Conservation (phyloP, 768 basidiomycete species). For the Lanmaoa pseudosensibilis region DNA sequence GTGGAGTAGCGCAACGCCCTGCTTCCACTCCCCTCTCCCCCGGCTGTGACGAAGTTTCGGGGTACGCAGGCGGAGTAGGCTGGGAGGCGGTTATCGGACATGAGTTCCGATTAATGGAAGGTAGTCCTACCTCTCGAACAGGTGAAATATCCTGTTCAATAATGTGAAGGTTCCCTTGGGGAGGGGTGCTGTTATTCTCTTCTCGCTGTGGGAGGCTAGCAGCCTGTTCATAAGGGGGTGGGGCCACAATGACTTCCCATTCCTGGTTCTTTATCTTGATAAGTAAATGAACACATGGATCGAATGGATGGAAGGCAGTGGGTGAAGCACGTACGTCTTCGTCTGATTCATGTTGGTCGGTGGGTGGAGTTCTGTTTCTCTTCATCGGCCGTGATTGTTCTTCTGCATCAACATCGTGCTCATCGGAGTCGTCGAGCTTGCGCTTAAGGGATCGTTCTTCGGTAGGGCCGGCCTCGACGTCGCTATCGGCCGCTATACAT, state of each 20-base stretch:
- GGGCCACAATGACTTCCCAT: conserved; percentile 35
- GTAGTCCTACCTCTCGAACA: conserved; percentile 16
- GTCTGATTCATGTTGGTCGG: conserved; percentile 28
- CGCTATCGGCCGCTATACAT: conserved; percentile 32
- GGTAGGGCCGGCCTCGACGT: conserved; percentile 27
- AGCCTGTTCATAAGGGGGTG: conserved; percentile 29
- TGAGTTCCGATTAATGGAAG: not conserved
- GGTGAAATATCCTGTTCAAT: conserved; percentile 4
- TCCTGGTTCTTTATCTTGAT: conserved; percentile 28
- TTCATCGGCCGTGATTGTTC: conserved; percentile 29
- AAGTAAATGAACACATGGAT: conserved; percentile 15
- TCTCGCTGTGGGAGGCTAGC: conserved; percentile 9
- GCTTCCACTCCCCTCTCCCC: conserved; percentile 15
- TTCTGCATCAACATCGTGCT: conserved; percentile 31
- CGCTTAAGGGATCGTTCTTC: conserved; percentile 35
- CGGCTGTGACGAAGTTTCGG: not conserved
- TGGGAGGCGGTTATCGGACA: conserved; percentile 15
- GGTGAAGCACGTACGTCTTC: conserved; percentile 27
- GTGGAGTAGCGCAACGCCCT: conserved; percentile 13
- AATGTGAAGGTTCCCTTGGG: not conserved
- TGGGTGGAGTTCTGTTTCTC: conserved; percentile 45
- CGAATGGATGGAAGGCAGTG: not conserved
- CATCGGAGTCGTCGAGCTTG: conserved; percentile 31
- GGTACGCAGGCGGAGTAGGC: conserved; percentile 5
- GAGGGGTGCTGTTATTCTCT: conserved; percentile 9